Evolutionary conservation across 257 asterid genomes (phyloP).

Genomic region (Nicotiana sylvestris): DNA sequence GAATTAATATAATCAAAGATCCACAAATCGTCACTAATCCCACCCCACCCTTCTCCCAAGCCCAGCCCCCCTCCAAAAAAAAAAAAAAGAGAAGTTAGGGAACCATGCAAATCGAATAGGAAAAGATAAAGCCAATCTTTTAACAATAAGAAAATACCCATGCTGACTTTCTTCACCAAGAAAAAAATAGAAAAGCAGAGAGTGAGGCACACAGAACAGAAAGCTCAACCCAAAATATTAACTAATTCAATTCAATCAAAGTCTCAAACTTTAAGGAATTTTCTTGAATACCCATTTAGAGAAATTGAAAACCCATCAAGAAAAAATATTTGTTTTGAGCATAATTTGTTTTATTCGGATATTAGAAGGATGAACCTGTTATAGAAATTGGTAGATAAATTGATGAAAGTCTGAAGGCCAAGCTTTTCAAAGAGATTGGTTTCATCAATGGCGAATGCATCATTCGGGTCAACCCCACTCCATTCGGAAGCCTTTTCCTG

Average conservation of each 20-base stretch:
- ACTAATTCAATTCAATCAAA: neutral
- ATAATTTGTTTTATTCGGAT: neutral
- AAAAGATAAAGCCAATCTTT: neutral
- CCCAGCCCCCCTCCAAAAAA: no score
- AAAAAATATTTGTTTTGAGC: neutral
- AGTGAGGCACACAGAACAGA: neutral
- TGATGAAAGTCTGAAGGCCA: conserved; percentile 76
- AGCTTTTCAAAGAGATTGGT: conserved; percentile 71
- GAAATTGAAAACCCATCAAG: neutral
- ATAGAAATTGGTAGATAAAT: conserved; percentile 86
- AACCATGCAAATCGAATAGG: neutral
- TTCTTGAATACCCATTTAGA: neutral
- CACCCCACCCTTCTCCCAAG: neutral
- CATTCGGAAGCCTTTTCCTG: conserved; percentile 92
- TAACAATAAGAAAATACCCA: neutral
- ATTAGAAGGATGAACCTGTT: conserved; percentile 39
- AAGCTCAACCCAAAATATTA: neutral
- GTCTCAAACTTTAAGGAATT: neutral
- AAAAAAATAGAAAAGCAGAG: neutral
- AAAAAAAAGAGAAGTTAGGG: neutral
- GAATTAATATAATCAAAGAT: neutral
- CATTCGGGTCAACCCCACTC: conserved; percentile 67
- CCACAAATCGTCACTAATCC: neutral
- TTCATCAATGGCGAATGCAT: conserved; percentile 79
- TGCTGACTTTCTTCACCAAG: neutral